Percentiles rank a stretch among this genome's conserved stretches.
These are phyloP conservation scores for Hanseniaspora thailandica DNA, from an alignment of 805 yeast genomes.

Conservation along the genomic window DNA sequence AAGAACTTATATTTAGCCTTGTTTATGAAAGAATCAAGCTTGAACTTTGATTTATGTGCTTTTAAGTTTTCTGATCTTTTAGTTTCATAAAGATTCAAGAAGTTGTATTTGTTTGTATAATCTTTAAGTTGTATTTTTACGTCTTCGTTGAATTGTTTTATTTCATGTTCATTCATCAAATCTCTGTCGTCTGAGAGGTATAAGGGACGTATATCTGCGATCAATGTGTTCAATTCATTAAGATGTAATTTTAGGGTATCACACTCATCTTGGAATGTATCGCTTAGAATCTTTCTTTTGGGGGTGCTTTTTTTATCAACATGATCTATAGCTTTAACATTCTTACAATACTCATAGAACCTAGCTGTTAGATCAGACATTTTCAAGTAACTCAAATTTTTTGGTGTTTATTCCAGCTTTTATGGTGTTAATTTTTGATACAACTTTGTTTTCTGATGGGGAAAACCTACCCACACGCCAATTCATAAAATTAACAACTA, in stretches of 20 bases:
- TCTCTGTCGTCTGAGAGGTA: conserved; percentile 23
- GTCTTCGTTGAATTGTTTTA: conserved; percentile 46
- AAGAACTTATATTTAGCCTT: conserved; percentile 17
- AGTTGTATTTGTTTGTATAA: conserved; percentile 39
- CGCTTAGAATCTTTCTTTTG: conserved; percentile 18
- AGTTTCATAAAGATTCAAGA: conserved; percentile 41
- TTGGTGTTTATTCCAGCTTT: no score
- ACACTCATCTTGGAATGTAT: conserved; percentile 27
- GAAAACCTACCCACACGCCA: background rate
- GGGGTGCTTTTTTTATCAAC: background rate
- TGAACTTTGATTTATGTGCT: conserved; percentile 19
- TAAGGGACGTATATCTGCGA: conserved; percentile 22
- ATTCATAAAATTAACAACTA: background rate
- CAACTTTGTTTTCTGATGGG: no score
- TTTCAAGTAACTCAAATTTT: no score
- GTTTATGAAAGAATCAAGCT: conserved; percentile 20
- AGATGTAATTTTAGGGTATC: conserved; percentile 23
- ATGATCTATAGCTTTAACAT: background rate
- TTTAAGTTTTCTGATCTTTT: conserved; percentile 29
- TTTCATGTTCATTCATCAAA: conserved; percentile 35
- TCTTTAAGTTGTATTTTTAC: conserved; percentile 41
- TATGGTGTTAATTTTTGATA: background rate
- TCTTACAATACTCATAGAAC: background rate
- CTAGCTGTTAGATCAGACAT: conserved; percentile 7
- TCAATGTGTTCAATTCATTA: conserved; percentile 24